Percentiles rank a stretch among this genome's conserved stretches.
These are phyloP conservation scores for Helotiales sp. DNA, from an alignment of 2,329 filamentous ascomycete species.

Conservation along the genomic window DNA sequence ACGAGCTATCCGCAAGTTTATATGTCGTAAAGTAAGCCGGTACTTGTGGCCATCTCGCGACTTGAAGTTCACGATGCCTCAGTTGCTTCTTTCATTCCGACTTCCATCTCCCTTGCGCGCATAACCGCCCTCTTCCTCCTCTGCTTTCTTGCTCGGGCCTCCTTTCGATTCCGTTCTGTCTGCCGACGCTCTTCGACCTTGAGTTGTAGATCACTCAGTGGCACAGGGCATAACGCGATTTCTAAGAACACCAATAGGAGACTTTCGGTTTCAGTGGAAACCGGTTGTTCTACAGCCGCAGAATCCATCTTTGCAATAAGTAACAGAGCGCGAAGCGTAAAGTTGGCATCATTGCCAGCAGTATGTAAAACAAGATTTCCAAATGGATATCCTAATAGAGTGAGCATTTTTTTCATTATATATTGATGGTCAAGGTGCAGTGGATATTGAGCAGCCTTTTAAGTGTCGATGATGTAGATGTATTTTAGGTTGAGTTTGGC, in stretches of 20 bases:
- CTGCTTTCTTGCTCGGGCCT: not conserved
- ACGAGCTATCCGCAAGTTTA: too few species aligned
- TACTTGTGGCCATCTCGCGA: too few species aligned
- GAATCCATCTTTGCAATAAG: slow-evolving; percentile 2
- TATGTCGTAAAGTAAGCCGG: too few species aligned
- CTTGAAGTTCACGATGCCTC: too few species aligned
- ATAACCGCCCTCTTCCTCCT: not conserved
- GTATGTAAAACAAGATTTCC: not conserved
- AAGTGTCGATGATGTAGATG: slow-evolving; percentile 3
- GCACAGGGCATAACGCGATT: not conserved
- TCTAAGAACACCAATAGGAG: not conserved
- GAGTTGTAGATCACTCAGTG: not conserved
- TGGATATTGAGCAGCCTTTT: slow-evolving; percentile 15
- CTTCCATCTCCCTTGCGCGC: not conserved
- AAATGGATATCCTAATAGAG: slow-evolving; percentile 4
- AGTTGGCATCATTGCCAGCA: slow-evolving; percentile 17
- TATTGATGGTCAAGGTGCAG: slow-evolving; percentile 12
- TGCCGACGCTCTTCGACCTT: not conserved
- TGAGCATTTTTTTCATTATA: slow-evolving; percentile 9
- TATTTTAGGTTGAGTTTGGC: not conserved
- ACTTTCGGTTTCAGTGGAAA: not conserved
- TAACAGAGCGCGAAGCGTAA: slow-evolving; percentile 6
- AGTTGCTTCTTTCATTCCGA: not conserved
- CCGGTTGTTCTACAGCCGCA: not conserved
- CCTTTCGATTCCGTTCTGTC: not conserved